Evolutionary conservation across 306 rosid species (phyloP).

Genomic region (Lathyrus oleraceus): DNA sequence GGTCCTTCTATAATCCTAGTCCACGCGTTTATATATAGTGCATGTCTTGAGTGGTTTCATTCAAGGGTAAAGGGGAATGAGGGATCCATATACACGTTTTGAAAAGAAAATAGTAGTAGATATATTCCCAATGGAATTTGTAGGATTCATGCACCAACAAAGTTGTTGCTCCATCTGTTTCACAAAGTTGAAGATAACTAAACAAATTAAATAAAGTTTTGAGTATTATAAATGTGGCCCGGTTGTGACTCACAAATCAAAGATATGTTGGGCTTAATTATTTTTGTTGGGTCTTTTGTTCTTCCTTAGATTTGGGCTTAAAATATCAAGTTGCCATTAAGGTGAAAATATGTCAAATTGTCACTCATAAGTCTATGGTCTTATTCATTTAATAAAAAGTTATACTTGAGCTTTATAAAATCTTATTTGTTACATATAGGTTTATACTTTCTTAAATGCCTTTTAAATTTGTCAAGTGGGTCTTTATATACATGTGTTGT

Average conservation of each 20-base stretch:
- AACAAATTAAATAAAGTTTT: background rate
- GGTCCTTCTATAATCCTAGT: slow-evolving; percentile 1
- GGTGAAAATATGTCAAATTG: no score
- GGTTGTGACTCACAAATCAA: background rate
- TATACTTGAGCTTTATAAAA: no score
- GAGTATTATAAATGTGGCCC: background rate
- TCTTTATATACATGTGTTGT: no score
- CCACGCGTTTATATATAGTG: background rate
- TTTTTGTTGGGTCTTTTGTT: background rate
- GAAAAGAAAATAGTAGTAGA: background rate
- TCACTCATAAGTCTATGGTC: no score
- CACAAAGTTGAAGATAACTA: background rate
- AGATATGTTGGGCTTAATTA: background rate
- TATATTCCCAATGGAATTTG: background rate
- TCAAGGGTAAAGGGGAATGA: background rate
- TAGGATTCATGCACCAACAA: slow-evolving; percentile 21
- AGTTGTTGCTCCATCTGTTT: slow-evolving; percentile 19
- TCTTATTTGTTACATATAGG: no score
- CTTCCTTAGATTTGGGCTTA: no score
- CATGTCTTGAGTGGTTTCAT: background rate
- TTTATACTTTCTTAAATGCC: no score
- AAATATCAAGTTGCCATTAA: no score
- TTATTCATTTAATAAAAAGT: no score
- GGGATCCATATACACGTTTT: background rate
- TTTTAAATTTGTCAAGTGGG: no score